Conservation (phyloP, 140 eudicot species). For the Flaveria floridana region DNA sequence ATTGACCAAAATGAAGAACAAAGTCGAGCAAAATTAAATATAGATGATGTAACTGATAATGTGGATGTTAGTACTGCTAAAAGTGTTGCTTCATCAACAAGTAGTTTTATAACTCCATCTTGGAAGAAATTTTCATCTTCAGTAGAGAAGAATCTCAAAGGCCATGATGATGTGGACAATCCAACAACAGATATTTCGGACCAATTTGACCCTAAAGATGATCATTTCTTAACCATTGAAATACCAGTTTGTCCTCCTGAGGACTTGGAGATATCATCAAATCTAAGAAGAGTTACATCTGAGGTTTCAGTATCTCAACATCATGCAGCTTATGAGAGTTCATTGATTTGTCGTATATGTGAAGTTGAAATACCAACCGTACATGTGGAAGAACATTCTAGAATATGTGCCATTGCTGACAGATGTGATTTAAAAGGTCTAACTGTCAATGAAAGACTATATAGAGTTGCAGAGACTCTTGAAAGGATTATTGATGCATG, state of each 20-base stretch:
- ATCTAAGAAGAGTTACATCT: constrained; percentile 43
- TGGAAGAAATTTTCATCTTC: constrained; percentile 81
- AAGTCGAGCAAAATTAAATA: constrained; percentile 33
- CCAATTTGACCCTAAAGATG: constrained; percentile 43
- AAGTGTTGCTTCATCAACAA: constrained; percentile 56
- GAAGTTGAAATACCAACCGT: constrained; percentile 96
- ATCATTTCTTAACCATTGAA: constrained; percentile 41
- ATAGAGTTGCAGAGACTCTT: constrained; percentile 86
- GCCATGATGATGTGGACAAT: constrained; percentile 46
- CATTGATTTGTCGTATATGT: constrained; percentile 91
- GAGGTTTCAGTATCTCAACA: constrained; percentile 57
- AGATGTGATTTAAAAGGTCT: constrained; percentile 94
- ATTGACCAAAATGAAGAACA: constrained; percentile 40
- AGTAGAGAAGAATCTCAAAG: constrained; percentile 51
- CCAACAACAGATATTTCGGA: constrained; percentile 47
- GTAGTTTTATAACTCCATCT: constrained; percentile 67
- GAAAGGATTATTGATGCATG: constrained; percentile 83
- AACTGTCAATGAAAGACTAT: constrained; percentile 80
- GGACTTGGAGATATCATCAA: constrained; percentile 47
- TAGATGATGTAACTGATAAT: constrained; percentile 38
- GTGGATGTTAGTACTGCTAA: constrained; percentile 67
- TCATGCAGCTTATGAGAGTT: constrained; percentile 62
- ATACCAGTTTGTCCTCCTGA: constrained; percentile 47
- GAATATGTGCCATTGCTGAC: constrained; percentile 95
- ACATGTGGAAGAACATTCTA: constrained; percentile 95